These are phyloP conservation scores for Penicillium fimorum DNA, from an alignment of 495 filamentous ascomycete genomes.

Conservation along the genomic window DNA sequence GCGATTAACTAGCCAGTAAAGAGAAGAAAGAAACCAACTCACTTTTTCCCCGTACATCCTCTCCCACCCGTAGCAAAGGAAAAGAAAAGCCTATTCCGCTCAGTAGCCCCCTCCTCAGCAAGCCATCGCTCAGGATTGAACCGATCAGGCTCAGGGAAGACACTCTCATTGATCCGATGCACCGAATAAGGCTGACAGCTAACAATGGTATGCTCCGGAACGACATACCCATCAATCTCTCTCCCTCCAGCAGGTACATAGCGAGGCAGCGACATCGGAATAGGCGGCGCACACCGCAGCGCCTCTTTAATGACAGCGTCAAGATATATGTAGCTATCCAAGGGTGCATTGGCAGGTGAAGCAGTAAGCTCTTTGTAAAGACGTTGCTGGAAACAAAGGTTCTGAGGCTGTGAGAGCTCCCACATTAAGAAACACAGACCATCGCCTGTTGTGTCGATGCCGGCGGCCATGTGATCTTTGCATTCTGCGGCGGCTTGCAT, in stretches of 20 bases:
- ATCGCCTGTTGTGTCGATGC: conserved; percentile 67
- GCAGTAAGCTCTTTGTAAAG: conserved; percentile 48
- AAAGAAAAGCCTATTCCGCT: conserved; percentile 45
- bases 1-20: conserved; percentile 35
- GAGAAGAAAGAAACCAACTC: conserved; percentile 15
- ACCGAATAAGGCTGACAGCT: conserved; percentile 67
- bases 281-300: conserved; percentile 58
- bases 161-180: conserved; percentile 56
- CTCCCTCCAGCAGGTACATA: conserved; percentile 51
- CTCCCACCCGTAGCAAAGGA: conserved; percentile 45
- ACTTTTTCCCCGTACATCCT: conserved; percentile 50
- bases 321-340: conserved; percentile 57
- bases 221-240: conserved; percentile 35
- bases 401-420: conserved; percentile 58
- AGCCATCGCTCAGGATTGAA: conserved; percentile 68
- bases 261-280: conserved; percentile 65
- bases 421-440: conserved; percentile 65
- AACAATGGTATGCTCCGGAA: conserved; percentile 63
- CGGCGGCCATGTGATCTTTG: conserved; percentile 54
- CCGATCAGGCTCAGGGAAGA: conserved; percentile 53
- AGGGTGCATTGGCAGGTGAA: conserved; percentile 18
- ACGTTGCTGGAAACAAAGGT: conserved; percentile 40
- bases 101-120: conserved; percentile 39
- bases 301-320: conserved; percentile 62
- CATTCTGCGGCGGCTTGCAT: conserved; percentile 45